Conservation (phyloP, 257 asterid species). For the Capsicum chinense region DNA sequence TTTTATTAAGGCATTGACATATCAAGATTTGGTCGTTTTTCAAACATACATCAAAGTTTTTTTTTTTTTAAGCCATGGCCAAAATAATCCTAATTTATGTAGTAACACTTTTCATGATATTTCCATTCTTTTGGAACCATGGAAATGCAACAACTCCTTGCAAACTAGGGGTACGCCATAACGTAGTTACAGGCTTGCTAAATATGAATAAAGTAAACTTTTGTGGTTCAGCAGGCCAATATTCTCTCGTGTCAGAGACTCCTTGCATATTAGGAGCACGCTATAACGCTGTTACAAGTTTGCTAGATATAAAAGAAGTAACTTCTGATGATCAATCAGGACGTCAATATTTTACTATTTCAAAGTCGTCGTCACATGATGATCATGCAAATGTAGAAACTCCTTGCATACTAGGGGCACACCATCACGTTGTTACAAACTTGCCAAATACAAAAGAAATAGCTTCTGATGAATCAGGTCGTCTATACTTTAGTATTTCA, state of each 20-base stretch:
- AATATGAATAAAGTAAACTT: neutral
- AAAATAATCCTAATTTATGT: neutral
- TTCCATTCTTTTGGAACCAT: slow-evolving; percentile 3
- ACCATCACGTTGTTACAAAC: too few relatives aligned
- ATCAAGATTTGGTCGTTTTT: neutral
- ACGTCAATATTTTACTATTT: neutral
- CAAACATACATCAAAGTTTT: neutral
- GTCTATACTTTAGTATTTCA: too few relatives aligned
- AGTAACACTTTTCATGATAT: neutral
- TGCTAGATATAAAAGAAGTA: neutral
- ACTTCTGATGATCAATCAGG: neutral
- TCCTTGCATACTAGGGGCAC: too few relatives aligned
- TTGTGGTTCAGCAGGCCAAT: neutral
- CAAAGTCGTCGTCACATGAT: neutral
- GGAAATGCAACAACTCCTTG: neutral
- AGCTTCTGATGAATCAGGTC: too few relatives aligned
- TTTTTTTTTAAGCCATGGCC: neutral
- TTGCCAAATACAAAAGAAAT: too few relatives aligned
- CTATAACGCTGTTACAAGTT: neutral
- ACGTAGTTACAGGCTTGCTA: neutral
- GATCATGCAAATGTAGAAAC: too few relatives aligned
- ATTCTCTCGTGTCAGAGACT: neutral
- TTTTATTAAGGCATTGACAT: too few relatives aligned
- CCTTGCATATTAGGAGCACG: neutral
- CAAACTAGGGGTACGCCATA: neutral